These are phyloP conservation scores for Backusella parvicylindrica DNA, from an alignment of 192 early-diverging fungal genomes.

Conservation along the genomic window DNA sequence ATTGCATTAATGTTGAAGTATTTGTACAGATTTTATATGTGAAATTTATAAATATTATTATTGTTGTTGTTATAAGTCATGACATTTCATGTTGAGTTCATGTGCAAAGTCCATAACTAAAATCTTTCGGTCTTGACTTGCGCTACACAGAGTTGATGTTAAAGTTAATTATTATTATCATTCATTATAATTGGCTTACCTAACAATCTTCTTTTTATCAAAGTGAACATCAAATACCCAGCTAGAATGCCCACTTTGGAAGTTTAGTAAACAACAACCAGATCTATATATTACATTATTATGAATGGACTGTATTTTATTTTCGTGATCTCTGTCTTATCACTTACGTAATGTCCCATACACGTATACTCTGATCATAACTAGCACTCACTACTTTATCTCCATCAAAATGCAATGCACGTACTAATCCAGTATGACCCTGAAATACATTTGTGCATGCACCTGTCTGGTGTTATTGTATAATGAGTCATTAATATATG, in stretches of 20 bases:
- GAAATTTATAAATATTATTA: too few species aligned
- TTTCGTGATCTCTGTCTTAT: background rate
- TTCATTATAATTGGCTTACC: too few species aligned
- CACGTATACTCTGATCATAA: constrained; percentile 92
- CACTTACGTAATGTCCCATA: constrained; percentile 79
- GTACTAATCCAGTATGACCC: constrained; percentile 74
- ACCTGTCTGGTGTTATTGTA: constrained; percentile 33
- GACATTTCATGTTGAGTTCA: constrained; percentile 30
- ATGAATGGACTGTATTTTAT: background rate
- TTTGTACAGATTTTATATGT: background rate
- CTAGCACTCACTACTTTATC: constrained; percentile 75
- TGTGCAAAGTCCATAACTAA: constrained; percentile 42
- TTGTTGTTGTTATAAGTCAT: background rate
- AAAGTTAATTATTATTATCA: background rate
- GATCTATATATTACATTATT: constrained; percentile 34
- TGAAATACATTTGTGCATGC: constrained; percentile 48
- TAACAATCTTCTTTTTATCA: constrained; percentile 74
- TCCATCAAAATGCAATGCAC: constrained; percentile 84
- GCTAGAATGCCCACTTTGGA: constrained; percentile 77
- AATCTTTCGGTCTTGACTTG: constrained; percentile 41
- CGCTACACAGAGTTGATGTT: constrained; percentile 26
- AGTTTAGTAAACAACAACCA: constrained; percentile 71
- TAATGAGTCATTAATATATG: background rate
- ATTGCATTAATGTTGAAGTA: background rate
- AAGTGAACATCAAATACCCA: constrained; percentile 98